phyloP scores from a whole-genome alignment of 345 rosid genomes.

The Theobroma cacao region DNA sequence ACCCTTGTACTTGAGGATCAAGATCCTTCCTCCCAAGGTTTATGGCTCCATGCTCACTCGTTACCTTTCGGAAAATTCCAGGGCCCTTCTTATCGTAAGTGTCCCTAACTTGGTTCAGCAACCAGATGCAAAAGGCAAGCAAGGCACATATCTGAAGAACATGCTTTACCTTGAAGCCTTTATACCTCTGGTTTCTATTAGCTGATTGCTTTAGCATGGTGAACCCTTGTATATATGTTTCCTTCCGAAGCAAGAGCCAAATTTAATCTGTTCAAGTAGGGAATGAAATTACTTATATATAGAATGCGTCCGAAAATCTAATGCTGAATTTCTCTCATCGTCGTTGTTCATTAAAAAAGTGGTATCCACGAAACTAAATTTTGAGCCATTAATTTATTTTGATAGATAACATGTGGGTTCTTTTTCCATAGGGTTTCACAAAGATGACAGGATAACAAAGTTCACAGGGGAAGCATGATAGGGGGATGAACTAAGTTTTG shows the following conservation, averaged over 20 bases:
- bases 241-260: slow-evolving; percentile 1
- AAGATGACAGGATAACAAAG: neutral
- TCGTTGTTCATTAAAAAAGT: neutral
- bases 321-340: neutral
- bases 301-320: neutral
- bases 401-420: neutral
- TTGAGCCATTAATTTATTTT: neutral
- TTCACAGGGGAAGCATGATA: neutral
- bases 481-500: neutral
- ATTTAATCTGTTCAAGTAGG: neutral
- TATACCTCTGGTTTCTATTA: slow-evolving; percentile 31
- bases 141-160: slow-evolving; percentile 47
- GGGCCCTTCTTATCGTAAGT: slow-evolving; percentile 21
- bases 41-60: neutral
- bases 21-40: slow-evolving; percentile 59
- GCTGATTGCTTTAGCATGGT: slow-evolving; percentile 43
- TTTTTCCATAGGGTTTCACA: neutral
- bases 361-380: neutral
- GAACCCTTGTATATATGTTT: neutral
- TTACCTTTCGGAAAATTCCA: neutral
- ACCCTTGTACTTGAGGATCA: slow-evolving; percentile 17
- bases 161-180: slow-evolving; percentile 61
- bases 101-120: slow-evolving; percentile 52
- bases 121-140: slow-evolving; percentile 52
- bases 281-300: neutral